Base-by-base conservation (phyloP, 2,329 filamentous ascomycete genomes). In the Colletotrichum limetticola region DNA sequence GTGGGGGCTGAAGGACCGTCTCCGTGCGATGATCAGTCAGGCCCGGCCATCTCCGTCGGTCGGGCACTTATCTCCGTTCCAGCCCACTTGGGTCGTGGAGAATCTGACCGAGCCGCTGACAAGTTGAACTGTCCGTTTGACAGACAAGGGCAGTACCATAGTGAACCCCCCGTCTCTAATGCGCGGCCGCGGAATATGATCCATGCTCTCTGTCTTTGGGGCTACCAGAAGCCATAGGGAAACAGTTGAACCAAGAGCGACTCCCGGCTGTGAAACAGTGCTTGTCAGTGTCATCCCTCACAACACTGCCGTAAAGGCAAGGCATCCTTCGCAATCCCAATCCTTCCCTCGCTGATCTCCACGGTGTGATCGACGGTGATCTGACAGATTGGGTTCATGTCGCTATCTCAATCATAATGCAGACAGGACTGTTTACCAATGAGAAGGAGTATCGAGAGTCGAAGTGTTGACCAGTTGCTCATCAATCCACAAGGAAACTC, bases 201-300 rank as follows among this genome's bases (percentile, higher is more conserved):
- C 28, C 22, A 55, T 3, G 16, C 11, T 14, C 26, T 28, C n/a
- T 56, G 22, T 26, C 53, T 7, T 28, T 56, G 22, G 22, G 26
- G 1, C 16, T 5, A 16, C 49, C 12, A 9, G 62, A 19, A 11
- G 49, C 5, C 52, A 26, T 12, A 0, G 32, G 12, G 16, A 28
- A 57, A 42, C n/a, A 42, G 30, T 30, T 46, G 52, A 22, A 16
- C 35, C 35, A 56, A 56, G 49, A 32, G 62, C 62, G 62, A n/a
- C 35, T 65, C 49, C 62, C 24, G 32, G 52, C 19, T 57, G 11
- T 65, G 62, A 65, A 65, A 65, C 62, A 30, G 35, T 57, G 32
- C 35, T 32, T 56, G 52, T 42, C 32, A 30, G 53, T 11, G 28
- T 11, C 46, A n/a, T n/a, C 52, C n/a, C 61, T 63, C 61, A 26